Conservation (phyloP, 192 early-diverging fungal genomes). For the Linnemannia elongata region DNA sequence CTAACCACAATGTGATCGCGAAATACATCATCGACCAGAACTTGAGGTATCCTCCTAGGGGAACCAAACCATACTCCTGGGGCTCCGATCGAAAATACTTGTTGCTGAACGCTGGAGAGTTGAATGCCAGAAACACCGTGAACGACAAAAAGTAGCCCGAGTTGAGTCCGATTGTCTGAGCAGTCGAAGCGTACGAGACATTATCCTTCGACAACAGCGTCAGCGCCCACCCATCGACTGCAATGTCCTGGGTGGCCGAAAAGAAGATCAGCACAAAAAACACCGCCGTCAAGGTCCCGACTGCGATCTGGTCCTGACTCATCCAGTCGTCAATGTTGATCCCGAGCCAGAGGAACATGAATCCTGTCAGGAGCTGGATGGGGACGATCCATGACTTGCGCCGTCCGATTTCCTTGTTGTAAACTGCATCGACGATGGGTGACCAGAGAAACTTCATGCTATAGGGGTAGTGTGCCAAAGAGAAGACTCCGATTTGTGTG, state of each 20-base stretch:
- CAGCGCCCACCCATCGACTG: slow-evolving; percentile 93
- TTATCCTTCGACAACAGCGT: slow-evolving; percentile 93
- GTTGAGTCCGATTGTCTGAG: slow-evolving; percentile 97
- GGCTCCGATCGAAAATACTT: slow-evolving; percentile 83
- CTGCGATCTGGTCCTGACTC: slow-evolving; percentile 67
- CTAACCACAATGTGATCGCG: slow-evolving; percentile 83
- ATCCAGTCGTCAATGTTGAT: slow-evolving; percentile 79
- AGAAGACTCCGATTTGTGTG: slow-evolving; percentile 92
- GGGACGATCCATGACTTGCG: slow-evolving; percentile 99
- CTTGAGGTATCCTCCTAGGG: slow-evolving; percentile 87
- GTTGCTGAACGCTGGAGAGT: slow-evolving; percentile 95
- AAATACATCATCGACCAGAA: slow-evolving; percentile 96
- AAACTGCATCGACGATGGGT: slow-evolving; percentile 95
- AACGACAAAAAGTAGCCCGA: slow-evolving; percentile 96
- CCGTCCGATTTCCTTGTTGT: slow-evolving; percentile 83
- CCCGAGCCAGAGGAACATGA: slow-evolving; percentile 86
- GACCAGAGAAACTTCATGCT: slow-evolving; percentile 99
- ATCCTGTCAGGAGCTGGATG: slow-evolving; percentile 89
- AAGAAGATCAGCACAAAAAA: slow-evolving; percentile 92
- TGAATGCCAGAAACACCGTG: slow-evolving; percentile 96
- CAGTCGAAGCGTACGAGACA: slow-evolving; percentile 92
- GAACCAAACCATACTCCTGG: slow-evolving; percentile 76
- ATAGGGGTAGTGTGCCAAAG: slow-evolving; percentile 96
- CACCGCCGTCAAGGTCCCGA: slow-evolving; percentile 77
- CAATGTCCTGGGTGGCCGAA: slow-evolving; percentile 94